Conservation (phyloP, 2,329 filamentous ascomycete species). For the Claviceps monticola region DNA sequence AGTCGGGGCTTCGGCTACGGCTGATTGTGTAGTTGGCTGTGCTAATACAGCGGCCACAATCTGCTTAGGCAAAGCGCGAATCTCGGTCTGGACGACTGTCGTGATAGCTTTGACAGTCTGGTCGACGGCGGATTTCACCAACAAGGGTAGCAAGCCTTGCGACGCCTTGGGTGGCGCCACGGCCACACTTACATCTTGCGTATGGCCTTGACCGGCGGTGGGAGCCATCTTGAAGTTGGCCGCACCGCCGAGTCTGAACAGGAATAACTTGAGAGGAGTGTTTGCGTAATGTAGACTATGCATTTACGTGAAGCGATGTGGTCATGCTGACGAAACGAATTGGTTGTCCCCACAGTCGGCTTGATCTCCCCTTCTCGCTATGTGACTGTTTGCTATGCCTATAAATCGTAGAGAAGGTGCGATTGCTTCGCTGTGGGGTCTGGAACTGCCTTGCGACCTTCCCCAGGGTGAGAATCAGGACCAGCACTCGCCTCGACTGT, state of each 20-base stretch:
- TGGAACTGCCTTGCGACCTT: not conserved
- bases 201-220: not conserved
- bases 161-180: not conserved
- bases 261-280: not conserved
- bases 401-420: not conserved
- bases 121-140: constrained; percentile 7
- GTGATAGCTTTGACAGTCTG: constrained; percentile 6
- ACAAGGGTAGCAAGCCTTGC: constrained; percentile 3
- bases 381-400: not conserved
- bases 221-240: not conserved
- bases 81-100: constrained; percentile 5
- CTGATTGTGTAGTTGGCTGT: not conserved
- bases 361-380: not conserved
- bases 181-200: constrained; percentile 3
- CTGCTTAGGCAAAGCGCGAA: constrained; percentile 6
- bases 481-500: not conserved
- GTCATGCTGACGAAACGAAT: not conserved
- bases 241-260: not conserved
- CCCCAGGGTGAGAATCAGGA: not conserved
- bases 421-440: not conserved
- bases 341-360: not conserved
- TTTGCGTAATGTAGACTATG: not conserved
- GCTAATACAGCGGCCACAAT: constrained; percentile 4
- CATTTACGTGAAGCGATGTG: not conserved
- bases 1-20: not conserved